phyloP scores from a whole-genome alignment of 371 early-diverging fungal species.

The Syncephalis plumigaleata region DNA sequence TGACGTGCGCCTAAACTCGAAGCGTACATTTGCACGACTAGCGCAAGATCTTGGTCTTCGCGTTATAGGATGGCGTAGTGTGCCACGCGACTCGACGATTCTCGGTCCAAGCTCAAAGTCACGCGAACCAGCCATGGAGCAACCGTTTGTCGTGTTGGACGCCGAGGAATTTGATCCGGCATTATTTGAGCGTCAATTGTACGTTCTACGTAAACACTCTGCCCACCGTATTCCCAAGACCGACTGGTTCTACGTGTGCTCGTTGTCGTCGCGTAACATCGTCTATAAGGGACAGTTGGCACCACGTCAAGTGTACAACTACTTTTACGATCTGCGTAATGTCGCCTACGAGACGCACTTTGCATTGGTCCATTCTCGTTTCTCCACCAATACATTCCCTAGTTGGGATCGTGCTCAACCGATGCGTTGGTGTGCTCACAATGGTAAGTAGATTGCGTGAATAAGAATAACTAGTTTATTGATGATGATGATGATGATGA shows the following conservation, averaged over 20 bases:
- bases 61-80: slow-evolving; percentile 80
- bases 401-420: slow-evolving; percentile 97
- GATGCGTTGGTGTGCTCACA: slow-evolving; percentile 92
- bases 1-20: slow-evolving; percentile 38
- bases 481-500: neutral
- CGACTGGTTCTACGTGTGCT: slow-evolving; percentile 92
- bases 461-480: slow-evolving; percentile 7
- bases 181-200: slow-evolving; percentile 74
- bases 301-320: slow-evolving; percentile 83
- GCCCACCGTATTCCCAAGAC: slow-evolving; percentile 58
- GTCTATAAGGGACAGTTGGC: slow-evolving; percentile 92
- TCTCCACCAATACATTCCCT: slow-evolving; percentile 97
- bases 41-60: slow-evolving; percentile 48
- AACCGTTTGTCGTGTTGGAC: slow-evolving; percentile 62
- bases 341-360: slow-evolving; percentile 69
- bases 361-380: slow-evolving; percentile 92
- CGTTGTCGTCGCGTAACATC: slow-evolving; percentile 78
- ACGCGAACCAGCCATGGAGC: slow-evolving; percentile 84
- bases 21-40: slow-evolving; percentile 53
- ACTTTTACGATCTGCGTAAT: slow-evolving; percentile 78
- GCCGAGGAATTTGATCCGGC: slow-evolving; percentile 32
- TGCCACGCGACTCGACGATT: slow-evolving; percentile 69
- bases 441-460: slow-evolving; percentile 37
- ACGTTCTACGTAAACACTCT: slow-evolving; percentile 74
- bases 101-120: slow-evolving; percentile 75